These are phyloP conservation scores for Megacollybia platyphylla DNA, from an alignment of 1,284 basidiomycete species.

Conservation along the genomic window DNA sequence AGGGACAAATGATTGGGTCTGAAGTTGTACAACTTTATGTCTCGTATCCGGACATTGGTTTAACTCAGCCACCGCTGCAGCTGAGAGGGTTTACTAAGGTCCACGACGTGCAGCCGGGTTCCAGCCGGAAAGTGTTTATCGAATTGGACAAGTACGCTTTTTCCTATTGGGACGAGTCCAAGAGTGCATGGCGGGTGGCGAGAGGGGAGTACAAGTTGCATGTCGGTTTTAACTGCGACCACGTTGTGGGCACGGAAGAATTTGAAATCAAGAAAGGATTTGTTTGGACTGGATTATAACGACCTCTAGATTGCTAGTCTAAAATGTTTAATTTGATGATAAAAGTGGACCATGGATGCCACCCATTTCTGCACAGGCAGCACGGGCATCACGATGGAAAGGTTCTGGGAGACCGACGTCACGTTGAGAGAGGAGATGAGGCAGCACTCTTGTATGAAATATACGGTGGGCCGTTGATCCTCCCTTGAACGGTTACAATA, in stretches of 20 bases:
- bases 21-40: slow-evolving; percentile 63
- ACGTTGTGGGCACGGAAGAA: slow-evolving; percentile 19
- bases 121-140: slow-evolving; percentile 24
- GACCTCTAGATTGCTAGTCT: no score
- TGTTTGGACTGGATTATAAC: slow-evolving; percentile 37
- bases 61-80: slow-evolving; percentile 42
- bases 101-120: slow-evolving; percentile 28
- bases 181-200: slow-evolving; percentile 36
- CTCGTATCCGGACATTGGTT: slow-evolving; percentile 35
- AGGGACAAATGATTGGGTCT: slow-evolving; percentile 40
- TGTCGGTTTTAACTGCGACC: slow-evolving; percentile 9
- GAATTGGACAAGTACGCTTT: slow-evolving; percentile 49
- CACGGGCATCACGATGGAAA: slow-evolving; percentile 36
- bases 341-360: slow-evolving; percentile 18
- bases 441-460: slow-evolving; percentile 57
- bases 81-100: slow-evolving; percentile 52
- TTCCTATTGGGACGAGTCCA: slow-evolving; percentile 44
- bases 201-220: slow-evolving; percentile 23
- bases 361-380: slow-evolving; percentile 33
- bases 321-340: no score
- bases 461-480: slow-evolving; percentile 46
- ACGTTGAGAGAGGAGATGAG: slow-evolving; percentile 30
- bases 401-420: slow-evolving; percentile 33
- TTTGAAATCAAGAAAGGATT: slow-evolving; percentile 29
- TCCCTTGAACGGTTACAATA: slow-evolving; percentile 25